Evolutionary conservation across 805 yeast species (phyloP).

Genomic region (Candida pini): DNA sequence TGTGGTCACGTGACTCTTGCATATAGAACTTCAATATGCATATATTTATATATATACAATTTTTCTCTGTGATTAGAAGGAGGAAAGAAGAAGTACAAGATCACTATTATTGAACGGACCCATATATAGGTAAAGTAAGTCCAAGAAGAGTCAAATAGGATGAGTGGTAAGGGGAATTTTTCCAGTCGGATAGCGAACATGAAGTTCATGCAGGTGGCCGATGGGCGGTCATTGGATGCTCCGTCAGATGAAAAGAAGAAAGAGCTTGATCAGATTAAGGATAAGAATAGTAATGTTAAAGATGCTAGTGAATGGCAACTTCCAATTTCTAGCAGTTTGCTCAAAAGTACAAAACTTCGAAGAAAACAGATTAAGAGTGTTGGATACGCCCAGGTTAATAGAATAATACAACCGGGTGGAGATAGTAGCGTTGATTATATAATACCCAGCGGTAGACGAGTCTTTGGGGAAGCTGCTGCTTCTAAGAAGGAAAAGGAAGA

Average conservation of each 20-base stretch:
- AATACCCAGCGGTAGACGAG: conserved; percentile 23
- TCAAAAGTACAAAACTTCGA: conserved; percentile 16
- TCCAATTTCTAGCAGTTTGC: conserved; percentile 27
- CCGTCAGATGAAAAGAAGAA: too few relatives aligned
- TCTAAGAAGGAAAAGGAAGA: conserved; percentile 13
- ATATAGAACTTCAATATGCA: too few relatives aligned
- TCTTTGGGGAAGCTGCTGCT: conserved; percentile 16
- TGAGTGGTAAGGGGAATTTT: conserved; percentile 29
- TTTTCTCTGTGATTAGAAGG: background rate
- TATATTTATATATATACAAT: too few relatives aligned
- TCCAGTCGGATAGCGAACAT: conserved; percentile 76
- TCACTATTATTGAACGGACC: background rate
- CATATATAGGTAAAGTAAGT: background rate
- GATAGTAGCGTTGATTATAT: background rate
- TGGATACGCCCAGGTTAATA: conserved; percentile 24
- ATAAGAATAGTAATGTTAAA: conserved; percentile 25
- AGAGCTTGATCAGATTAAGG: too few relatives aligned
- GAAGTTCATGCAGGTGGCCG: conserved; percentile 62
- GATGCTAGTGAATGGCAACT: conserved; percentile 52
- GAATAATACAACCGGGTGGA: conserved; percentile 2
- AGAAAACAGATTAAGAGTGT: conserved; percentile 16
- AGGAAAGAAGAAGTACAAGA: background rate
- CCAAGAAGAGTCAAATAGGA: background rate
- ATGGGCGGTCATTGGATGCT: conserved; percentile 28
- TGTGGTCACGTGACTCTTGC: too few relatives aligned